Evolutionary conservation across 768 basidiomycete species (phyloP), one percentile per base, ranked within the genome.

Genomic region (Baorangia bicolor): DNA sequence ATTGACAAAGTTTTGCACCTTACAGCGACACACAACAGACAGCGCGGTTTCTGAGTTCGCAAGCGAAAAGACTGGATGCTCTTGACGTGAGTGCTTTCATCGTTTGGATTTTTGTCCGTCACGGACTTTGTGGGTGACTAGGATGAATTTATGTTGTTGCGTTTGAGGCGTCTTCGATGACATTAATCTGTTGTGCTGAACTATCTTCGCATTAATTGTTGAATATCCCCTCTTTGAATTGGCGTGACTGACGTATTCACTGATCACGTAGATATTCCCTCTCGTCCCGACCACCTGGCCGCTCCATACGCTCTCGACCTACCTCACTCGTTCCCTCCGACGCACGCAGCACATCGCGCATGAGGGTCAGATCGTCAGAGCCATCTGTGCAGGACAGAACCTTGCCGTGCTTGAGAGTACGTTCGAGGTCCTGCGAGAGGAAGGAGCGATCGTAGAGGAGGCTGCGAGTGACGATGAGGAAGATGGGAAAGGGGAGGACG

Each of bases 261-360:
- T 35, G 25, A 39, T 38, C 41, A 27, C 51, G n/a, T 59, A 90
- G 86, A 79, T 87, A 55, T 77, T 92, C 55, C 71, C 83, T 44
- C 67, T 84, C 34, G 76, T 95, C 9, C 93, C 94, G 5, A 67
- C 81, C 48, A 75, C 82, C 27, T 96, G 94, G 93, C 82, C 92
- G 1, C 73, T 95, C 14, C 76, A 79, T 20, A 72, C 81, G 11
- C 77, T 95, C 55, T 84, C 90, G 0, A 82, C 86, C 5, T 94
- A 96, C 76, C 75, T 96, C 27, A 73, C 84, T 5, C 86, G 91
- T 16, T 91, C 92, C 4, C 82, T 94, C 55, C 82, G 92, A 23
- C 79, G 90, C 59, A 83, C 85, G 10, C 72, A 92, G 23, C 93
- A 96, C 64, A 73, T 78, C 13, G 72, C 75, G 21, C 84, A 87